These are phyloP conservation scores for Colletotrichum endophyticum DNA, from an alignment of 2,329 filamentous ascomycete species.

Conservation along the genomic window DNA sequence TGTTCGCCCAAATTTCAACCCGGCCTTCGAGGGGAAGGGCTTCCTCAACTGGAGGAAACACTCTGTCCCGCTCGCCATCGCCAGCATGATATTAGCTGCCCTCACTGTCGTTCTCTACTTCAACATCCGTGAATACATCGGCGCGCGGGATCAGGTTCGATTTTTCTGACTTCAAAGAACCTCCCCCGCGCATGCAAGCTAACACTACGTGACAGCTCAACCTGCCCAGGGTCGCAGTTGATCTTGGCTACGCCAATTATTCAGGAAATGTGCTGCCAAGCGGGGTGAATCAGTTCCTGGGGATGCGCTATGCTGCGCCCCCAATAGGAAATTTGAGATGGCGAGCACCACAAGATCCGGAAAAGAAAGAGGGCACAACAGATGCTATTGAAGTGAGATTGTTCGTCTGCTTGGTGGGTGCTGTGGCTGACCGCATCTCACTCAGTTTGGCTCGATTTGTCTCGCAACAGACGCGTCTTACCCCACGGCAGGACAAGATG, in stretches of 20 bases:
- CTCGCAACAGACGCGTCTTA: constrained; percentile 39
- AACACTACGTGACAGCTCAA: background rate
- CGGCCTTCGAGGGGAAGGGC: constrained; percentile 5
- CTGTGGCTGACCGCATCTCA: constrained; percentile 24
- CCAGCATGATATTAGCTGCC: constrained; percentile 17
- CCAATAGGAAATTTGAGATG: constrained; percentile 56
- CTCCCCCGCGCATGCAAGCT: background rate
- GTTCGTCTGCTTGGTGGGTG: background rate
- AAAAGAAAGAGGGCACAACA: constrained; percentile 33
- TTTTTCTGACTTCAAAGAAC: background rate
- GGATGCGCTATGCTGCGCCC: constrained; percentile 57
- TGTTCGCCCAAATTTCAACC: constrained; percentile 1
- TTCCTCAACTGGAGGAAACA: constrained; percentile 14
- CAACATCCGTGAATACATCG: constrained; percentile 7
- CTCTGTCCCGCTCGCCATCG: constrained; percentile 5
- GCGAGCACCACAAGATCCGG: constrained; percentile 51
- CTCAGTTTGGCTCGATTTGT: constrained; percentile 52
- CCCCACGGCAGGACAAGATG: constrained; percentile 38
- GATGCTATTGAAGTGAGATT: constrained; percentile 37
- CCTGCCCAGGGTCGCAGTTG: constrained; percentile 26
- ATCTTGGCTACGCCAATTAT: constrained; percentile 52
- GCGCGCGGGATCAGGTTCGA: constrained; percentile 8
- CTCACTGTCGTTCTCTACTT: constrained; percentile 16
- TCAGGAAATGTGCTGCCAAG: constrained; percentile 39
- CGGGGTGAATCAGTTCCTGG: constrained; percentile 50